Evolutionary conservation across 306 rosid species (phyloP), one percentile per base, ranked within the genome.

Genomic region (Elaeagnus macrophylla): DNA sequence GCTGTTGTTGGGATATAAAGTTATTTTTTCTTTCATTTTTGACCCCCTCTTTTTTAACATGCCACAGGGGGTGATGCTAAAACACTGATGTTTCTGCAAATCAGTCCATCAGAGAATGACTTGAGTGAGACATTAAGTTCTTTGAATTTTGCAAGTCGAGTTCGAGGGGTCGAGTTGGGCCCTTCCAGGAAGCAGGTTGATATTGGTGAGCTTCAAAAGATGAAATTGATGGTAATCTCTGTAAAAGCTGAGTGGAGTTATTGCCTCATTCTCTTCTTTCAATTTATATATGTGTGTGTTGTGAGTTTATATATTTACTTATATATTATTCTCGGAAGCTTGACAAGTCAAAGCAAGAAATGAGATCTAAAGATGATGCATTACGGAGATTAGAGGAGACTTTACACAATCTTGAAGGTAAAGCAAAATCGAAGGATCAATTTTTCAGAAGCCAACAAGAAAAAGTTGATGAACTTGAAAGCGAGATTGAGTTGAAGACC

Each of bases 51-150:
- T 10, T 38, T 51, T 57, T 56, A 10, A 12, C 17, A 37, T 48
- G 52, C 37, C 19, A n/a, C 53, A 50, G 71, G 71, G 36, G 71
- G 71, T 12, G 64, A 66, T 56, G 64, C 71, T 25, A 66, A 66
- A 56, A 66, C 65, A 35, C 53, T 66, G 36, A 66, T 66, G 71
- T 66, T 66, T 57, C 59, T 66, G 20, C 71, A 66, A 49, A 56
- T 66, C 32, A 66, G 56, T 44, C 64, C 71, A 17, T 61, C 66
- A 19, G 66, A 61, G 57, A 38, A 61, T 56, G 66, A 61, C 12
- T 14, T 61, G 9, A 61, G 39, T 61, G 57, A 61, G 66, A 61
- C 57, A 40, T 0, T 61, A 20, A 61, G 66, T 51, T 61, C 66
- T 13, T 39, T 61, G 7, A 61, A 61, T 57, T 61, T 61, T 10